phyloP scores from a whole-genome alignment of 164 flowering plant genomes.

The Taxillus chinensis region DNA sequence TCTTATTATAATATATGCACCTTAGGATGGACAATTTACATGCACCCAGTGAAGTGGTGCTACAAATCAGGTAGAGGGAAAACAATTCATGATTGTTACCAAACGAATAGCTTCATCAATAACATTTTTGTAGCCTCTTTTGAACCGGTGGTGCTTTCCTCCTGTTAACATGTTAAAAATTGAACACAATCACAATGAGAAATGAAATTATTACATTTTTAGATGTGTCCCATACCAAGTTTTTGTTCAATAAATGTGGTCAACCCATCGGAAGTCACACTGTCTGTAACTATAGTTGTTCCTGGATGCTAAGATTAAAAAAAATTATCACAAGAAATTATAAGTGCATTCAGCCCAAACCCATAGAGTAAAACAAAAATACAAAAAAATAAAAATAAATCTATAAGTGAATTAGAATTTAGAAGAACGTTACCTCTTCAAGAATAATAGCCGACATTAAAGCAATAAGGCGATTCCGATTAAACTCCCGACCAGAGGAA shows the following conservation, averaged over 20 bases:
- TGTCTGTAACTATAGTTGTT: slow-evolving; percentile 95
- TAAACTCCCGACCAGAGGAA: slow-evolving; percentile 78
- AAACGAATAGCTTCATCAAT: slow-evolving; percentile 97
- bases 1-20: too few species aligned
- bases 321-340: slow-evolving; percentile 9
- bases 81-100: slow-evolving; percentile 32
- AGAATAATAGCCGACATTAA: slow-evolving; percentile 91
- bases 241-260: slow-evolving; percentile 85
- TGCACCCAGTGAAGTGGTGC: neutral
- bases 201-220: neutral
- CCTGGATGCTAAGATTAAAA: slow-evolving; percentile 66
- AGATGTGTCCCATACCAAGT: slow-evolving; percentile 48
- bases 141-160: slow-evolving; percentile 93
- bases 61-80: neutral
- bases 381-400: neutral
- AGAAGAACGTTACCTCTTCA: slow-evolving; percentile 52
- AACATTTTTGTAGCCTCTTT: slow-evolving; percentile 97
- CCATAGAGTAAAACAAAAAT: too few species aligned
- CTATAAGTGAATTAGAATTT: neutral
- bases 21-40: too few species aligned
- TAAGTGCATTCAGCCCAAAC: neutral
- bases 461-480: slow-evolving; percentile 89
- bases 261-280: slow-evolving; percentile 97
- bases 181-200: slow-evolving; percentile 6
- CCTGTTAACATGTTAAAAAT: slow-evolving; percentile 29